These are phyloP conservation scores for Bidens hawaiensis DNA, from an alignment of 140 eudicot species.

Conservation along the genomic window DNA sequence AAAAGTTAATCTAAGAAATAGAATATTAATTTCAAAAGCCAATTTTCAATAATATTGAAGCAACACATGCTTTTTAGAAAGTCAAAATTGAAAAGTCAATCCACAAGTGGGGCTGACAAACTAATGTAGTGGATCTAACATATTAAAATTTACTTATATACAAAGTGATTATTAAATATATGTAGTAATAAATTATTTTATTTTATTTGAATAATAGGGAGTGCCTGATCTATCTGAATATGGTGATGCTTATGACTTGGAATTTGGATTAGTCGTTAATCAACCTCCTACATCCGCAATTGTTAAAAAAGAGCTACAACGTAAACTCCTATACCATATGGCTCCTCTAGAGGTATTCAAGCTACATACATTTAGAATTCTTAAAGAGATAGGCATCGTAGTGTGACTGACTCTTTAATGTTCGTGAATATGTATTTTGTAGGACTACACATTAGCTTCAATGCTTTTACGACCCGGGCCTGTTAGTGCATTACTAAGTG, in stretches of 20 bases:
- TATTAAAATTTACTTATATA: not conserved
- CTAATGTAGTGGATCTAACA: not conserved
- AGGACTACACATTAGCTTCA: slow-evolving; percentile 44
- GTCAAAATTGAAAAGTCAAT: not conserved
- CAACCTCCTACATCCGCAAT: slow-evolving; percentile 36
- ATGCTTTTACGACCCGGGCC: slow-evolving; percentile 40
- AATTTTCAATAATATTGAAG: not conserved
- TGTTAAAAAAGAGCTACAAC: slow-evolving; percentile 35
- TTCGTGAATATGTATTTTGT: not conserved
- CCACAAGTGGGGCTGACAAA: not conserved
- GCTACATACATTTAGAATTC: not conserved
- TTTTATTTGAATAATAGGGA: slow-evolving; percentile 10
- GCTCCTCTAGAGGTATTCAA: slow-evolving; percentile 33
- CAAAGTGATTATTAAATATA: not conserved
- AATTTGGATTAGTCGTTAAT: slow-evolving; percentile 30
- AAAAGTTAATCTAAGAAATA: not conserved
- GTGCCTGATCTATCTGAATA: slow-evolving; percentile 30
- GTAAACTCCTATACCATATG: slow-evolving; percentile 29
- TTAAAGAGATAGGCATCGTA: not conserved
- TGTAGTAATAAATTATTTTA: not conserved
- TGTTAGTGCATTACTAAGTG: slow-evolving; percentile 20
- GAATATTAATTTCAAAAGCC: not conserved
- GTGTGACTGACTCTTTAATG: not conserved
- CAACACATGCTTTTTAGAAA: slow-evolving; percentile 1
- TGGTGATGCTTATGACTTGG: slow-evolving; percentile 35